A percentile compares a stretch with the other conserved stretches of the same genome.
These are phyloP conservation scores for Cystobasidium onofrii DNA, from an alignment of 768 basidiomycete species.

Conservation along the genomic window DNA sequence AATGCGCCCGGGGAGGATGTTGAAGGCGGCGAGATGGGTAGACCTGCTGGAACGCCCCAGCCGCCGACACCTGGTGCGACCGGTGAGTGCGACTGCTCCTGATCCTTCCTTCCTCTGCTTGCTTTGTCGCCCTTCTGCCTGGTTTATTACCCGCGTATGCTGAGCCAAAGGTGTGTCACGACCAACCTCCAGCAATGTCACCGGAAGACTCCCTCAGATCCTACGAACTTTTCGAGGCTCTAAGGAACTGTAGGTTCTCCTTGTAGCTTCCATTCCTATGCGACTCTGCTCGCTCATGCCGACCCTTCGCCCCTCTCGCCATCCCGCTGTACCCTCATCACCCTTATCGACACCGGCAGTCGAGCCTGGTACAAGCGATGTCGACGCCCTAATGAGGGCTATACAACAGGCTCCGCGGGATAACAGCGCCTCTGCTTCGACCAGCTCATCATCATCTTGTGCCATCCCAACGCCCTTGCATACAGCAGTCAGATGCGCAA, in stretches of 20 bases:
- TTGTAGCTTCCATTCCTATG: neutral
- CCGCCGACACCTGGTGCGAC: neutral
- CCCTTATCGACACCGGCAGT: neutral
- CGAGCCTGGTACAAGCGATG: constrained; percentile 22
- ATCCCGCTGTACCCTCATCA: neutral
- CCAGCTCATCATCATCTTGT: neutral
- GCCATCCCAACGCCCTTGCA: constrained; percentile 22
- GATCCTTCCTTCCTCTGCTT: neutral
- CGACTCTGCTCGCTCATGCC: neutral
- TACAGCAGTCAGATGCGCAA: constrained; percentile 27
- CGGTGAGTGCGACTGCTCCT: neutral
- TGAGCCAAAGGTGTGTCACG: neutral
- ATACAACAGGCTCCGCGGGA: neutral
- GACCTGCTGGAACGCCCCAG: neutral
- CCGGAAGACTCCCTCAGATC: constrained; percentile 23
- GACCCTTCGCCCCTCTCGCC: neutral
- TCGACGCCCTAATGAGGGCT: neutral
- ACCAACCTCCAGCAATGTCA: constrained; percentile 12
- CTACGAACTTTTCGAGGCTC: constrained; percentile 23
- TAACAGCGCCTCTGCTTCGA: neutral
- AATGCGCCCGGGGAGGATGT: neutral
- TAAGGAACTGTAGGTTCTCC: constrained; percentile 19
- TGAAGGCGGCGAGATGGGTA: neutral
- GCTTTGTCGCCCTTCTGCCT: neutral
- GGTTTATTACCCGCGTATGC: neutral